phyloP scores from a whole-genome alignment of 2,329 filamentous ascomycete species.

The Rachicladosporium sp. region DNA sequence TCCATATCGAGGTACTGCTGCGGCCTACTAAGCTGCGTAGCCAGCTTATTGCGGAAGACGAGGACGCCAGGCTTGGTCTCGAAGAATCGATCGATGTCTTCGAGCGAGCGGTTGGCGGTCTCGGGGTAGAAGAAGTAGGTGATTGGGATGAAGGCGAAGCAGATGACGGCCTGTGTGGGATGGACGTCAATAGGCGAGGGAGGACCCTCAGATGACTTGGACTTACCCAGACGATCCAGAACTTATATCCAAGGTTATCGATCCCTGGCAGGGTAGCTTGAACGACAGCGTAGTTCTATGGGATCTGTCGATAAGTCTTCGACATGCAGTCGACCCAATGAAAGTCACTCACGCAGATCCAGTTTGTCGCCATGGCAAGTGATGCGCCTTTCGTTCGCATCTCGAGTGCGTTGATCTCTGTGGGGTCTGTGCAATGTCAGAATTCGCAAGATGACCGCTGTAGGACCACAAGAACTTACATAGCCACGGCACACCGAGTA shows the following conservation, averaged over 20 bases:
- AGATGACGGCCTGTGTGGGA: conserved; percentile 29
- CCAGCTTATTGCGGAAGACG: conserved; percentile 9
- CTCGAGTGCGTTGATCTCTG: conserved; percentile 17
- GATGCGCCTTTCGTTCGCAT: conserved; percentile 16
- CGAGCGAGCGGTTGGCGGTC: conserved; percentile 36
- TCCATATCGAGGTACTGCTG: conserved; percentile 12
- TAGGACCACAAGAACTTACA: neutral
- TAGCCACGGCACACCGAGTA: conserved; percentile 28
- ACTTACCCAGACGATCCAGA: conserved; percentile 40
- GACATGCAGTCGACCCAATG: conserved; percentile 39
- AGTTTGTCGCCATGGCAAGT: conserved; percentile 38
- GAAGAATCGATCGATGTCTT: conserved; percentile 27
- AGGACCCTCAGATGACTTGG: neutral
- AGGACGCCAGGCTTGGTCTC: conserved; percentile 13
- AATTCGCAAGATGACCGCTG: neutral
- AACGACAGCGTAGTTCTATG: conserved; percentile 16
- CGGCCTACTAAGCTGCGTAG: conserved; percentile 12
- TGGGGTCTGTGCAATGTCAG: conserved; percentile 8
- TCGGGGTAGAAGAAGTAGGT: conserved; percentile 43
- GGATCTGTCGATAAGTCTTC: conserved; percentile 40
- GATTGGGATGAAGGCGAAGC: conserved; percentile 39
- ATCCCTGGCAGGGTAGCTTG: conserved; percentile 20
- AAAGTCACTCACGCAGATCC: conserved; percentile 30
- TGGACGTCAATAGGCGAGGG: neutral
- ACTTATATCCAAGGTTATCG: conserved; percentile 38